phyloP scores from a whole-genome alignment of 2,329 filamentous ascomycete genomes.

The Penicillium sp. region DNA sequence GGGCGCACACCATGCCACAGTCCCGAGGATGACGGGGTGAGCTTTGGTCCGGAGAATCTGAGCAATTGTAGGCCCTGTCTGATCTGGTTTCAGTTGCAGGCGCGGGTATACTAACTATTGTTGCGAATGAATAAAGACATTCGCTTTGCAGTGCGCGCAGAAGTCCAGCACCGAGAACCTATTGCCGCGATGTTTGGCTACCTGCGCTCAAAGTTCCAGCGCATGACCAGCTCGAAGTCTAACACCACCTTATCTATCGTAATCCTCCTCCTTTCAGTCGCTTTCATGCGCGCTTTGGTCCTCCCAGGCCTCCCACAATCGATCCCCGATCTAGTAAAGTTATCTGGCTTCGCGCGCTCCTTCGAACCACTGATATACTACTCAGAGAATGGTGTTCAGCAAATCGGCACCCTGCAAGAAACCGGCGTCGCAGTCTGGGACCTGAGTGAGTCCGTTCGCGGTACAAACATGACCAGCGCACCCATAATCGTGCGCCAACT shows the following conservation, averaged over 20 bases:
- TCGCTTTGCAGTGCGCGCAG: slow-evolving; percentile 75
- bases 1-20: slow-evolving; percentile 11
- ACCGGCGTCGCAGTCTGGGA: slow-evolving; percentile 93
- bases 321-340: slow-evolving; percentile 78
- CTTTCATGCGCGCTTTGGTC: slow-evolving; percentile 57
- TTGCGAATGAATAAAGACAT: slow-evolving; percentile 53
- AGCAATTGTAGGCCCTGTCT: slow-evolving; percentile 46
- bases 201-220: slow-evolving; percentile 51
- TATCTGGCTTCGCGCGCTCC: slow-evolving; percentile 77
- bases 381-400: slow-evolving; percentile 76
- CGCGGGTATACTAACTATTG: slow-evolving; percentile 28
- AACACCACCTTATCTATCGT: slow-evolving; percentile 57
- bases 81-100: slow-evolving; percentile 22
- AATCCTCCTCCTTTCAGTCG: slow-evolving; percentile 55
- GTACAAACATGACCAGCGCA: slow-evolving; percentile 82
- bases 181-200: slow-evolving; percentile 65
- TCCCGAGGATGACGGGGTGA: slow-evolving; percentile 30
- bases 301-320: slow-evolving; percentile 58
- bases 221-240: slow-evolving; percentile 60
- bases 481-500: slow-evolving; percentile 76
- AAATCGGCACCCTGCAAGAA: slow-evolving; percentile 80
- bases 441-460: slow-evolving; percentile 77
- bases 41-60: slow-evolving; percentile 31
- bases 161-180: slow-evolving; percentile 79
- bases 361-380: slow-evolving; percentile 94